Conservation (phyloP, 2,329 filamentous ascomycete species). For the Cytospora paraplurivora region DNA sequence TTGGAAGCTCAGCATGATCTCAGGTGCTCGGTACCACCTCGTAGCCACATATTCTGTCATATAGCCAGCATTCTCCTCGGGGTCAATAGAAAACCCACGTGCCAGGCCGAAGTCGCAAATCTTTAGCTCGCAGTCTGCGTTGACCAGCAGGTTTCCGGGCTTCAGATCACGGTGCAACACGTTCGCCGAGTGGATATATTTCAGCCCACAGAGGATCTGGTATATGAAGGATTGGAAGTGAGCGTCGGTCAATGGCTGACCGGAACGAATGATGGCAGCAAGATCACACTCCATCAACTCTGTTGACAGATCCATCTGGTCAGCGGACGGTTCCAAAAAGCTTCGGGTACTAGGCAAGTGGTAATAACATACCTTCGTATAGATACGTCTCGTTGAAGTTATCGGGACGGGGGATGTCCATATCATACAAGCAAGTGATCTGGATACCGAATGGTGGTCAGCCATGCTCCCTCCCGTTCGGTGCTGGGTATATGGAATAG, state of each 20-base stretch:
- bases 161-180: slow-evolving; percentile 96
- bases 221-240: slow-evolving; percentile 99
- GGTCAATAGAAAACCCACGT: slow-evolving; percentile 93
- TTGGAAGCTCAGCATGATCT: slow-evolving; percentile 99
- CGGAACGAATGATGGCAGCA: slow-evolving; percentile 95
- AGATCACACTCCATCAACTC: slow-evolving; percentile 99
- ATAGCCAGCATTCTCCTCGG: slow-evolving; percentile 97
- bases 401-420: slow-evolving; percentile 96
- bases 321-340: neutral
- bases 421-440: slow-evolving; percentile 99
- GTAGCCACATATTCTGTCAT: slow-evolving; percentile 99
- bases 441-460: slow-evolving; percentile 41
- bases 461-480: slow-evolving; percentile 5
- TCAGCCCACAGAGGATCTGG: slow-evolving; percentile 97
- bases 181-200: slow-evolving; percentile 99
- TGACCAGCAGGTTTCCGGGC: slow-evolving; percentile 94
- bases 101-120: slow-evolving; percentile 98
- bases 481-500: neutral
- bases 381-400: slow-evolving; percentile 99
- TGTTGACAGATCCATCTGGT: slow-evolving; percentile 43
- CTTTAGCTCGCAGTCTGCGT: slow-evolving; percentile 98
- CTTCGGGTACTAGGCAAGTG: neutral
- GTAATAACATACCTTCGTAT: slow-evolving; percentile 75
- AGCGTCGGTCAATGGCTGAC: slow-evolving; percentile 94
- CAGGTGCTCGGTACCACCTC: slow-evolving; percentile 90